A percentile compares a stretch with the other conserved stretches of the same genome.
phyloP scores from a whole-genome alignment of 345 rosid species.

The Gossypium ekmanianum region DNA sequence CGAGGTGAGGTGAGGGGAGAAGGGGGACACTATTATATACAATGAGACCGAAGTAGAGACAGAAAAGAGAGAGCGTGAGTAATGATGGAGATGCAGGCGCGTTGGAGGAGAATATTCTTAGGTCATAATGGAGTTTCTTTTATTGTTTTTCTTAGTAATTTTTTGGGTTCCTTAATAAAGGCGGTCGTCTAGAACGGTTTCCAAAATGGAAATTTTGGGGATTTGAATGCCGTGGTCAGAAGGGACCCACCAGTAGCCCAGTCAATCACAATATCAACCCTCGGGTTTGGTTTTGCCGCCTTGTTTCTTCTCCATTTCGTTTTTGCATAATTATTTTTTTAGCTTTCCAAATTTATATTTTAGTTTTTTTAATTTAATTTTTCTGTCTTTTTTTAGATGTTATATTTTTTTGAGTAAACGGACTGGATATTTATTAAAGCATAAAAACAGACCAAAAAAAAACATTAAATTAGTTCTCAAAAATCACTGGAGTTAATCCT shows the following conservation, averaged over 20 bases:
- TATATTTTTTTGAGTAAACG: too few relatives aligned
- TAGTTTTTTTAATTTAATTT: too few relatives aligned
- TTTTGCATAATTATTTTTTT: too few relatives aligned
- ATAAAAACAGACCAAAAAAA: too few relatives aligned
- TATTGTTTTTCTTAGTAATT: neutral
- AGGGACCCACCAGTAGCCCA: slow-evolving; percentile 25
- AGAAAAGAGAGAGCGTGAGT: slow-evolving; percentile 28
- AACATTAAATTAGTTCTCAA: too few relatives aligned
- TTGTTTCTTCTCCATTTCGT: too few relatives aligned
- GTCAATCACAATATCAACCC: slow-evolving; percentile 11
- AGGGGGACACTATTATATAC: slow-evolving; percentile 38
- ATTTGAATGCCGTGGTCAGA: slow-evolving; percentile 24
- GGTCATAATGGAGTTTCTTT: slow-evolving; percentile 45
- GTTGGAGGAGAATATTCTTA: slow-evolving; percentile 32
- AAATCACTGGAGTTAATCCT: too few relatives aligned
- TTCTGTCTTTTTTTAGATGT: too few relatives aligned
- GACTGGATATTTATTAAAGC: too few relatives aligned
- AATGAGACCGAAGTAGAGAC: slow-evolving; percentile 35
- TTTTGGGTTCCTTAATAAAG: neutral
- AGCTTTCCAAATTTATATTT: too few relatives aligned
- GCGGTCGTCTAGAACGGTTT: neutral
- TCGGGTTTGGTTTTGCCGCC: too few relatives aligned
- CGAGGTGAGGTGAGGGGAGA: slow-evolving; percentile 27
- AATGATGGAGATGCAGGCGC: slow-evolving; percentile 31
- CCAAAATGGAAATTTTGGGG: neutral